Conservation (phyloP, 768 basidiomycete genomes). For the Kwoniella sp. region DNA sequence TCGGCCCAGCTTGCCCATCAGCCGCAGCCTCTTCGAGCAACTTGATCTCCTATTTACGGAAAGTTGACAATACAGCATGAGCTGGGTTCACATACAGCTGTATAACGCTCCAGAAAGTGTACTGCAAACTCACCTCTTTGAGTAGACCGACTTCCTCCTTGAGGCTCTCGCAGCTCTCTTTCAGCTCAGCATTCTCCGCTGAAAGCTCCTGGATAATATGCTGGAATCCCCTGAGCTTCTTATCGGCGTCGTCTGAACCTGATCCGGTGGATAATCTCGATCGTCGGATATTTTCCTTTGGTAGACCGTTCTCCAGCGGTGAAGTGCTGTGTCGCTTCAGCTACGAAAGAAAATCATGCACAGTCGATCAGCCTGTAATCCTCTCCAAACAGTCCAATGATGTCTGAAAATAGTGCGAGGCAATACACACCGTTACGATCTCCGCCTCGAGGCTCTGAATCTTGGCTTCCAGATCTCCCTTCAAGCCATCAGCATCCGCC, state of each 20-base stretch:
- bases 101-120: too few species aligned
- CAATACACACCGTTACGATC: constrained; percentile 28
- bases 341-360: neutral
- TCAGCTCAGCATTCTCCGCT: constrained; percentile 69
- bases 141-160: constrained; percentile 76
- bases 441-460: constrained; percentile 38
- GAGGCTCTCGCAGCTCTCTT: constrained; percentile 70
- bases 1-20: constrained; percentile 14
- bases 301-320: constrained; percentile 5
- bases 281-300: constrained; percentile 11
- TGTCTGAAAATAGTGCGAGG: neutral
- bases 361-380: too few species aligned
- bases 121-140: constrained; percentile 65
- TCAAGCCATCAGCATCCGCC: constrained; percentile 37
- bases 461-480: constrained; percentile 34
- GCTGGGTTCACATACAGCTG: too few species aligned
- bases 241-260: constrained; percentile 35
- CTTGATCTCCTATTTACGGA: constrained; percentile 75
- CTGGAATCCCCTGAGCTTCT: constrained; percentile 53
- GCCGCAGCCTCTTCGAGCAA: constrained; percentile 68
- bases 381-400: too few species aligned
- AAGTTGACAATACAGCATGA: neutral
- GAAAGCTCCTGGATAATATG: constrained; percentile 87
- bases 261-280: constrained; percentile 41
- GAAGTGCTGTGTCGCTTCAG: constrained; percentile 14